phyloP scores from a whole-genome alignment of 2,329 filamentous ascomycete genomes.

The Fusarium setosum region DNA sequence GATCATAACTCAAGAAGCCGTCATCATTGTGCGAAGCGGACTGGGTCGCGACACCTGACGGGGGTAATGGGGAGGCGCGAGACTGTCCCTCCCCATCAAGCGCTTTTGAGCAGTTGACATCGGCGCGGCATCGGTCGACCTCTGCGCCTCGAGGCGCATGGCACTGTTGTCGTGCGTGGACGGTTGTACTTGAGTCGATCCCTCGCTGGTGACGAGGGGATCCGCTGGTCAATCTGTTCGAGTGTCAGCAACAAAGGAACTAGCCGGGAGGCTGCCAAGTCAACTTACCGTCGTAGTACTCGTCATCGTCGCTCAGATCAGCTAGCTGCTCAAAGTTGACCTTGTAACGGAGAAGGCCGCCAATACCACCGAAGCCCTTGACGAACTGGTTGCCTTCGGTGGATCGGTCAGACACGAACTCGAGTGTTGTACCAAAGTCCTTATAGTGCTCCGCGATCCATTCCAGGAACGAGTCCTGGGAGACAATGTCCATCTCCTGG shows the following conservation, averaged over 20 bases:
- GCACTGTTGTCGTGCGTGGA: constrained; percentile 56
- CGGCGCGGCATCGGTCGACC: constrained; percentile 58
- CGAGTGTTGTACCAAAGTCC: constrained; percentile 93
- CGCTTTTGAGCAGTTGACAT: constrained; percentile 58
- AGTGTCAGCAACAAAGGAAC: constrained; percentile 14
- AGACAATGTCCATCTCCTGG: constrained; percentile 94
- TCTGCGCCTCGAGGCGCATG: constrained; percentile 53
- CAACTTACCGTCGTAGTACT: constrained; percentile 80
- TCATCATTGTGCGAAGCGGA: constrained; percentile 77
- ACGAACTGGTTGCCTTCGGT: constrained; percentile 99
- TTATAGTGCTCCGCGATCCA: constrained; percentile 99
- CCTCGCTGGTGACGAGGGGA: constrained; percentile 90
- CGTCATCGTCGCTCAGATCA: constrained; percentile 93
- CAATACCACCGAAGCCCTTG: constrained; percentile 98
- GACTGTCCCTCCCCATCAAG: constrained; percentile 59
- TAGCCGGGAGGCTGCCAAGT: neutral
- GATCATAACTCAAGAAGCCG: constrained; percentile 64
- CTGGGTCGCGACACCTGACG: constrained; percentile 70
- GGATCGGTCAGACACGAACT: constrained; percentile 97
- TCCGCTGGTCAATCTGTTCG: constrained; percentile 85
- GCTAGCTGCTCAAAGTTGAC: constrained; percentile 99
- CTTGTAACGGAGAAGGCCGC: constrained; percentile 97
- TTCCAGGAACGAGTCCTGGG: constrained; percentile 94
- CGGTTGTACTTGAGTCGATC: constrained; percentile 73
- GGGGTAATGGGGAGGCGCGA: constrained; percentile 55